Evolutionary conservation across 1,284 basidiomycete species (phyloP), one percentile per base, ranked within the genome.

Genomic region (Tremellales sp.): DNA sequence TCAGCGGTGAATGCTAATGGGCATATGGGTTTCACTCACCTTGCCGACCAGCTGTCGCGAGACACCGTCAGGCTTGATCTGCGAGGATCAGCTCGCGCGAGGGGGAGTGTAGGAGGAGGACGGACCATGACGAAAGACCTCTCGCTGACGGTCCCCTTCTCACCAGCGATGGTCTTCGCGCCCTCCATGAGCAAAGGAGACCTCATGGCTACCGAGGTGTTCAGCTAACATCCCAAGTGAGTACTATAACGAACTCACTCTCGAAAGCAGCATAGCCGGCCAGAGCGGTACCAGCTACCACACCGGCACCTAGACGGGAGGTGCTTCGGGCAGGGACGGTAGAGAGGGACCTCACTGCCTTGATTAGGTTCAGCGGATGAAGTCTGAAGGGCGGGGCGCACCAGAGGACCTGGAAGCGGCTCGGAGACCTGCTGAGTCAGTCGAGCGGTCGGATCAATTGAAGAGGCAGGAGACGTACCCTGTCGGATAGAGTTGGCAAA

Each of bases 71-170:
- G 70, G 70, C 60, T 72, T 68, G 65, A 70, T 69, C 64, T 66
- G 40, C 4, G 37, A 40, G 10, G 23, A 8, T 19, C 43, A 22
- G 17, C 39, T 25, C 27, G 27, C 23, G 22, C n/a, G 19, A 15
- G 40, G 3, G 40, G 3, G n/a, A 23, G 29, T 8, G 13, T 37
- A 5, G 22, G 13, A 46, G 4, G 48, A 6, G 13, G 43, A 52
- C 64, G 63, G 48, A 75, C 73, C 76, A 77, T 77, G 62, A 77
- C 64, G 58, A 75, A 77, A 45, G 73, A 74, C 48, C 72, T 63
- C 64, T 77, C 75, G 29, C 66, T 60, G 36, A 60, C 61, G 31
- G 74, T 77, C 24, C 71, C 68, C 60, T 74, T 70, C 60, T 75
- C 73, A 37, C 76, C 76, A n/a, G 75, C 74, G 48, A 76, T 74